These are phyloP conservation scores for Sarocladium kiliense DNA, from an alignment of 2,329 filamentous ascomycete genomes.

Conservation along the genomic window DNA sequence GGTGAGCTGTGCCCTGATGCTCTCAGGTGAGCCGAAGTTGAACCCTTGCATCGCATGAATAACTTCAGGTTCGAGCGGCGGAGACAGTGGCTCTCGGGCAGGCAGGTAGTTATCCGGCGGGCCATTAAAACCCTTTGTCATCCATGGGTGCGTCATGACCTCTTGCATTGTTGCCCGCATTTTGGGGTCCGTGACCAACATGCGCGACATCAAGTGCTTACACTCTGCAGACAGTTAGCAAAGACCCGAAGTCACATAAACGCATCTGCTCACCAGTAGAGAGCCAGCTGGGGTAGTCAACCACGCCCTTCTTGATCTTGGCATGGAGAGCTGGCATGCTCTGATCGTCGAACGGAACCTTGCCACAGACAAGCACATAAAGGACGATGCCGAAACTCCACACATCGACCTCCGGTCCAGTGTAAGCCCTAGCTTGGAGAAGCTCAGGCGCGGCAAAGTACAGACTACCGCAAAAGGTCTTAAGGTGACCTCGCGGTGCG, in stretches of 20 bases:
- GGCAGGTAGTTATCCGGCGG: slow-evolving; percentile 89
- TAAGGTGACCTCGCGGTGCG: slow-evolving; percentile 75
- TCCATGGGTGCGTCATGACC: slow-evolving; percentile 94
- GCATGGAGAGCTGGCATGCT: slow-evolving; percentile 98
- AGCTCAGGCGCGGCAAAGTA: slow-evolving; percentile 97
- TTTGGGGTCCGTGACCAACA: slow-evolving; percentile 91
- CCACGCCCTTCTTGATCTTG: slow-evolving; percentile 95
- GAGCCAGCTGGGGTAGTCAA: slow-evolving; percentile 93
- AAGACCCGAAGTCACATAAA: background rate
- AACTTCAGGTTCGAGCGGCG: slow-evolving; percentile 78
- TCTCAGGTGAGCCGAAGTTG: slow-evolving; percentile 85
- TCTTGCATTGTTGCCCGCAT: slow-evolving; percentile 82
- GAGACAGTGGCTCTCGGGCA: slow-evolving; percentile 72
- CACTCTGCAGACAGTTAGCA: slow-evolving; percentile 64
- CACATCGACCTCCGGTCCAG: slow-evolving; percentile 91
- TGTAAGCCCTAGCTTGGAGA: slow-evolving; percentile 89
- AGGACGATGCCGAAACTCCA: slow-evolving; percentile 99
- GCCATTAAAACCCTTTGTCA: slow-evolving; percentile 82
- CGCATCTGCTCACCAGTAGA: slow-evolving; percentile 63
- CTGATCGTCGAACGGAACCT: slow-evolving; percentile 97
- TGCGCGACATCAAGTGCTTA: slow-evolving; percentile 83
- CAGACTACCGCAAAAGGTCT: slow-evolving; percentile 95
- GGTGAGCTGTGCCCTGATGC: slow-evolving; percentile 75
- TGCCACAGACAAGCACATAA: slow-evolving; percentile 94
- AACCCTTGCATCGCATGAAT: slow-evolving; percentile 96